Evolutionary conservation across 345 rosid genomes (phyloP).

Genomic region (Bruguiera sexangula): DNA sequence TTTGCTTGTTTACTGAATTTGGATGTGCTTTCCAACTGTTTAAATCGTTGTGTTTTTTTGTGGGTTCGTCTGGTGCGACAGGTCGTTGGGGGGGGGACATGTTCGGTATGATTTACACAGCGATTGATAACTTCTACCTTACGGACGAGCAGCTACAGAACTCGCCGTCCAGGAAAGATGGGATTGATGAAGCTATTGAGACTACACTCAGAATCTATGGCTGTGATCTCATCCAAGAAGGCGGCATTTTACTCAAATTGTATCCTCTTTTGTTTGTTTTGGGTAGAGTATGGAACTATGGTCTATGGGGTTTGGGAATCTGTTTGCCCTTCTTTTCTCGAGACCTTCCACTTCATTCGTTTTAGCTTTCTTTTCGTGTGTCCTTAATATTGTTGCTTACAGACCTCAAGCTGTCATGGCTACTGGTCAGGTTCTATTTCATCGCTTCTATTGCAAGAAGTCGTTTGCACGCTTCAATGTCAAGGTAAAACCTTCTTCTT

Average conservation of each 20-base stretch:
- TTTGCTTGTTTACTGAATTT: too few relatives aligned
- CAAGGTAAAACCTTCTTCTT: slow-evolving; percentile 45
- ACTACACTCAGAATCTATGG: slow-evolving; percentile 77
- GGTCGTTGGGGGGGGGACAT: too few relatives aligned
- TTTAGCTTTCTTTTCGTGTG: slow-evolving; percentile 11
- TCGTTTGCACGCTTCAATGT: slow-evolving; percentile 87
- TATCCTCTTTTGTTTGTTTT: slow-evolving; percentile 31
- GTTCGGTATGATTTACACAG: slow-evolving; percentile 68
- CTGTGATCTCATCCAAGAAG: slow-evolving; percentile 91
- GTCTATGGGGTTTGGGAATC: not conserved
- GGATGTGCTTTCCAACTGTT: too few relatives aligned
- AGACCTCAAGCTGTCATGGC: slow-evolving; percentile 99
- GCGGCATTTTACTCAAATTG: slow-evolving; percentile 80
- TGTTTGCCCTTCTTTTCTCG: not conserved
- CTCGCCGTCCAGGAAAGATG: slow-evolving; percentile 88
- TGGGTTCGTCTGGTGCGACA: too few relatives aligned
- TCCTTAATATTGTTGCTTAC: slow-evolving; percentile 15
- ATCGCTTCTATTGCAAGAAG: slow-evolving; percentile 91
- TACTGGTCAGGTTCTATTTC: slow-evolving; percentile 93
- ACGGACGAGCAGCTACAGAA: slow-evolving; percentile 63
- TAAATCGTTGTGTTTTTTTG: too few relatives aligned
- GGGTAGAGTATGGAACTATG: not conserved
- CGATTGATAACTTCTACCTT: slow-evolving; percentile 86
- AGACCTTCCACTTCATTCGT: not conserved
- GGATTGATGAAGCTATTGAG: slow-evolving; percentile 76